These are phyloP conservation scores for Aphanomyces euteiches DNA, from an alignment of 352 stramenopile species.

Conservation along the genomic window DNA sequence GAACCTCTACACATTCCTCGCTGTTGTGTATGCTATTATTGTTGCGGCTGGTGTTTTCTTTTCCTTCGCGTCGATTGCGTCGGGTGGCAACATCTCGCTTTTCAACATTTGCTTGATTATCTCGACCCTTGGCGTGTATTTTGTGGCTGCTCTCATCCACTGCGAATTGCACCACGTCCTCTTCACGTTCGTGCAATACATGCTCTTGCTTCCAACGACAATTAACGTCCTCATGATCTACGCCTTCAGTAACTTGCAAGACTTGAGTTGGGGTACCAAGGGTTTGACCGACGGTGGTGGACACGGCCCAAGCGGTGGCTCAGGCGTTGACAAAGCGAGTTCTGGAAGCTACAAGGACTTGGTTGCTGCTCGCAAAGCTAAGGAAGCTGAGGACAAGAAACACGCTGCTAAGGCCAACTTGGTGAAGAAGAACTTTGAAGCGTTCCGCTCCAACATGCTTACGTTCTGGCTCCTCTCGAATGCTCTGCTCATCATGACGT, in stretches of 20 bases:
- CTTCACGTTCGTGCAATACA: conserved; percentile 31
- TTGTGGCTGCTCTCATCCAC: conserved; percentile 26
- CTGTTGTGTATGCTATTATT: conserved; percentile 8
- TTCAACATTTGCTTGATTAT: conserved; percentile 24
- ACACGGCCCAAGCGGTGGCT: conserved; percentile 5
- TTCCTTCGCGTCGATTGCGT: conserved; percentile 15
- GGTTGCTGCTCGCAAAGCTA: conserved; percentile 63
- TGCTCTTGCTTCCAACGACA: conserved; percentile 30
- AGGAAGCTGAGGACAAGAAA: conserved; percentile 63
- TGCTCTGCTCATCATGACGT: conserved; percentile 69
- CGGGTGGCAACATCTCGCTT: conserved; percentile 16
- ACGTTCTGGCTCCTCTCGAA: conserved; percentile 80
- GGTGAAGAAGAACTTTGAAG: conserved; percentile 73
- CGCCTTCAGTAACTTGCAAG: conserved; percentile 31
- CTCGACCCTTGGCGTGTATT: conserved; percentile 28
- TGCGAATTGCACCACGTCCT: conserved; percentile 27
- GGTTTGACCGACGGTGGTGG: conserved; percentile 17
- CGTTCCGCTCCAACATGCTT: conserved; percentile 80
- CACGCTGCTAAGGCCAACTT: conserved; percentile 51
- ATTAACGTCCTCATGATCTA: conserved; percentile 33
- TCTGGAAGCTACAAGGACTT: conserved; percentile 83
- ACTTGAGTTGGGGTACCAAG: conserved; percentile 30
- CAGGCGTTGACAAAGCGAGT: conserved; percentile 51
- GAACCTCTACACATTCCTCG: conserved; percentile 70
- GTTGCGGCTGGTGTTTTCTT: conserved; percentile 27